A percentile compares a stretch with the other conserved stretches of the same genome.
Evolutionary conservation across 2,329 filamentous ascomycete species (phyloP).

Genomic region (Pestalotiopsis sp.): DNA sequence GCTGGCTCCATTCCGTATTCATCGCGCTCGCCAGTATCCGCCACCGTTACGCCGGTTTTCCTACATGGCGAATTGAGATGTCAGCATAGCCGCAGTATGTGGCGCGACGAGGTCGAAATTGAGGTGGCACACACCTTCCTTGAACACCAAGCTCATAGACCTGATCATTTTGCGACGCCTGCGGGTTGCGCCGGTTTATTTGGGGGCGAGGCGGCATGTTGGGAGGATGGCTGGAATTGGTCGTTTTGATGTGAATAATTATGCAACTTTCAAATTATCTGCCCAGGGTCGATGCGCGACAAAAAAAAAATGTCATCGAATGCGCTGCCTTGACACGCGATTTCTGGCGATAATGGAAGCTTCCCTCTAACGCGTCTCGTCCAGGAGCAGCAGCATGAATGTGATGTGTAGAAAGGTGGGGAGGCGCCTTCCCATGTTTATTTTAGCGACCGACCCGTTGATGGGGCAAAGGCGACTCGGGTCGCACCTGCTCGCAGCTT

Average conservation of each 20-base stretch:
- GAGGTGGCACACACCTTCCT: constrained; percentile 42
- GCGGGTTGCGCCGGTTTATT: constrained; percentile 35
- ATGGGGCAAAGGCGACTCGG: neutral
- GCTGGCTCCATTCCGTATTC: constrained; percentile 90
- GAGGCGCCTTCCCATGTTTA: neutral
- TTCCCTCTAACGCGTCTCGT: neutral
- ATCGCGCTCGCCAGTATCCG: constrained; percentile 78
- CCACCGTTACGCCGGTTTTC: constrained; percentile 84
- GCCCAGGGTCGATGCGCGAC: neutral
- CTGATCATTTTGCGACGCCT: constrained; percentile 41
- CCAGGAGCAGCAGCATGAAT: neutral
- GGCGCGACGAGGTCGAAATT: neutral
- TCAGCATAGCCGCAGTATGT: neutral
- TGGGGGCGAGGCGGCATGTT: constrained; percentile 39
- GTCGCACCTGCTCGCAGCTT: neutral
- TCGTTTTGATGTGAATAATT: too few relatives aligned
- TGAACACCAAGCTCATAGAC: constrained; percentile 50
- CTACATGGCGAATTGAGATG: constrained; percentile 45
- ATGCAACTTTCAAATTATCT: too few relatives aligned
- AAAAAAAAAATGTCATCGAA: neutral
- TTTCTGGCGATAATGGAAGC: neutral
- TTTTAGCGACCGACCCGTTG: constrained; percentile 1
- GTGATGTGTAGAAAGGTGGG: neutral
- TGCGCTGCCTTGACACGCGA: neutral
- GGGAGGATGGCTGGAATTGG: neutral